Conservation (phyloP, 2,329 filamentous ascomycete species). For the Sporothrix brunneoviolacea region DNA sequence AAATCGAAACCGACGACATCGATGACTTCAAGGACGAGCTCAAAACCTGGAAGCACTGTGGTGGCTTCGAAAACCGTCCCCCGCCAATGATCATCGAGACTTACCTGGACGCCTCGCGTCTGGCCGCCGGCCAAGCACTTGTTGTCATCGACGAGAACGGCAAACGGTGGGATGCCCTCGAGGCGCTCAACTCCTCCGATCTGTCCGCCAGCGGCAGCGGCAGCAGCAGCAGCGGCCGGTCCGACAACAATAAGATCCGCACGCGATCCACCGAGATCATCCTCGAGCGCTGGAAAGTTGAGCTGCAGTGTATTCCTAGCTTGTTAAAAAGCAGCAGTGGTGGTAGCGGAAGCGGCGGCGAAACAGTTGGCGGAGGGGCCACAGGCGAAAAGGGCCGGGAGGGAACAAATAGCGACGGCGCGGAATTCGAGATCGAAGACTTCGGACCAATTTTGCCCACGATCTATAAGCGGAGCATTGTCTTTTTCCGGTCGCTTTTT, state of each 20-base stretch:
- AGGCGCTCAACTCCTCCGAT: conserved; percentile 64
- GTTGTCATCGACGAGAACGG: conserved; percentile 83
- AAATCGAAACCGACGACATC: conserved; percentile 88
- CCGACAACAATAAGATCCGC: conserved; percentile 16
- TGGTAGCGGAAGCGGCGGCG: neutral
- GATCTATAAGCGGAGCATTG: conserved; percentile 94
- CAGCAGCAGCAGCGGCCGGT: conserved; percentile 24
- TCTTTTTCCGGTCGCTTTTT: conserved; percentile 86
- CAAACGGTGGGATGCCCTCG: conserved; percentile 86
- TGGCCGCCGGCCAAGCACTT: conserved; percentile 79
- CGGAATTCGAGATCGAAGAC: conserved; percentile 41
- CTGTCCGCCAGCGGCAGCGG: conserved; percentile 42
- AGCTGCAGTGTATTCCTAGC: conserved; percentile 57
- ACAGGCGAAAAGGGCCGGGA: neutral
- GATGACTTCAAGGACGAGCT: conserved; percentile 80
- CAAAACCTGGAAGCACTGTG: conserved; percentile 71
- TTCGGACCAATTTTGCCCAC: conserved; percentile 66
- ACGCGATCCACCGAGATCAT: conserved; percentile 58
- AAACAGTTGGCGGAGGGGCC: neutral
- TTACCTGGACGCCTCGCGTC: conserved; percentile 71
- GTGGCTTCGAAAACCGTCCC: conserved; percentile 69
- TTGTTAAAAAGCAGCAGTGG: conserved; percentile 10
- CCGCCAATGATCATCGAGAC: conserved; percentile 84
- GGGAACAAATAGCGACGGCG: neutral
- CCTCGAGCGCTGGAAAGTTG: conserved; percentile 84